Evolutionary conservation across 768 basidiomycete genomes (phyloP).

Genomic region (Lyophyllum semitale): DNA sequence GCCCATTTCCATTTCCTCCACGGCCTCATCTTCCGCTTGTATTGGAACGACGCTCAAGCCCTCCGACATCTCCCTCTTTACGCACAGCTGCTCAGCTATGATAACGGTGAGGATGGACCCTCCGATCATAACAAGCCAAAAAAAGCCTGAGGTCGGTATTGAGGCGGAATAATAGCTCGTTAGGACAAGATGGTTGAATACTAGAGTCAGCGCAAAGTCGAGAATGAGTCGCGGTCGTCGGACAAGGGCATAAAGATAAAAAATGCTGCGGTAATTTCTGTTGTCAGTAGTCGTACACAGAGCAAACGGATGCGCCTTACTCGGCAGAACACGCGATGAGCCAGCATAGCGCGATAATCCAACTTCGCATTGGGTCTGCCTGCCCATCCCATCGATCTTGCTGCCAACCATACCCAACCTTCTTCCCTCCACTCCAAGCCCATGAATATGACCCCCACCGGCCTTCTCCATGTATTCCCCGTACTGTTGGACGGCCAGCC

Average conservation of each 20-base stretch:
- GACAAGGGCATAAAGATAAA: conserved; percentile 84
- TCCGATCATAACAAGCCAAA: conserved; percentile 79
- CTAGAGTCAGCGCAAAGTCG: conserved; percentile 89
- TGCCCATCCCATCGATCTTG: conserved; percentile 65
- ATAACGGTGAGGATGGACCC: conserved; percentile 77
- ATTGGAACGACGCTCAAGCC: conserved; percentile 61
- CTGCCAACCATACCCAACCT: conserved; percentile 61
- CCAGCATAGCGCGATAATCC: conserved; percentile 92
- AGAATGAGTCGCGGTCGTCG: conserved; percentile 92
- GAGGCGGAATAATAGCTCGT: conserved; percentile 90
- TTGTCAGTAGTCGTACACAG: not conserved
- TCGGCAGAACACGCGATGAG: conserved; percentile 78
- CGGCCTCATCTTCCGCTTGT: conserved; percentile 57
- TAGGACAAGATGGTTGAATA: conserved; percentile 90
- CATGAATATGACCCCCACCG: conserved; percentile 69
- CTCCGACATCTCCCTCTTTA: conserved; percentile 86
- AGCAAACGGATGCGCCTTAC: conserved; percentile 48
- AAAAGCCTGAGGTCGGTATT: conserved; percentile 88
- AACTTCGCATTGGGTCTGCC: conserved; percentile 80
- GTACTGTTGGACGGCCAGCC: conserved; percentile 80
- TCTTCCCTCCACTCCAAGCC: conserved; percentile 81
- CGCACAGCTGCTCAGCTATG: conserved; percentile 88
- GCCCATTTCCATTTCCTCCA: conserved; percentile 62
- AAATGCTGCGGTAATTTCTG: conserved; percentile 45
- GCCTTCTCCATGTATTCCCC: conserved; percentile 61